Evolutionary conservation across 1,284 basidiomycete genomes (phyloP), one percentile per base, ranked within the genome.

Genomic region (Puccinia hordei): DNA sequence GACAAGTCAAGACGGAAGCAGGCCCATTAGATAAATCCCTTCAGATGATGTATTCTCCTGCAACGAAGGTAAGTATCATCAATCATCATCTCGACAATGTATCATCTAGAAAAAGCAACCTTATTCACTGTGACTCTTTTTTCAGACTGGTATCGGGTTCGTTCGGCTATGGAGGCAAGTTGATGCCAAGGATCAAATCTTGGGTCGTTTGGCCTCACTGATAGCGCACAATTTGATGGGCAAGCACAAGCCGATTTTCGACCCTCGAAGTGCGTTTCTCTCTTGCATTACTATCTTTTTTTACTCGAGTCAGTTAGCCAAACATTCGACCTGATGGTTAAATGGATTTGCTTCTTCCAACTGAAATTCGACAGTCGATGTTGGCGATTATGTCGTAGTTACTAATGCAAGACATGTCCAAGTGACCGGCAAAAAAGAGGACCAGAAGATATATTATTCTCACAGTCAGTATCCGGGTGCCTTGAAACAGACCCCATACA

Each of bases 181-280:
- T 82, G 92, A 95, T 83, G 95, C 96, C 19, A 90, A 92, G 33
- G 92, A 94, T 83, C 91, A 95, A 61, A 88, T 96, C 24, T 89
- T 99, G 22, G 97, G 96, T 84, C 93, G 95, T 87, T 90, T 98
- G 8, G 95, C 96, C 8, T 92, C 93, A 84, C 90, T 93, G 65
- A 97, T 99, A 85, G 97, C 97, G 0, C 90, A 93, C 80, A 93
- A 94, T 35, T 89, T 99, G 78, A 98, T 98, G 95, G 97, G 97
- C 85, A 99, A 99, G 88, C 94, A 99, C 87, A 99, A 99, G 86
- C 96, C 97, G 24, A 93, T 97, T 73, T 98, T 94, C 84, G 94
- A 98, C 87, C 94, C 93, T 30, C 89, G 91, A 83, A 90, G 94
- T 80, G 10, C n/a, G 53, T 4, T 55, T 35, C 2, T 4, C 24